Conservation (phyloP, 73 alveolate species). For the Uronychia binucleata region DNA sequence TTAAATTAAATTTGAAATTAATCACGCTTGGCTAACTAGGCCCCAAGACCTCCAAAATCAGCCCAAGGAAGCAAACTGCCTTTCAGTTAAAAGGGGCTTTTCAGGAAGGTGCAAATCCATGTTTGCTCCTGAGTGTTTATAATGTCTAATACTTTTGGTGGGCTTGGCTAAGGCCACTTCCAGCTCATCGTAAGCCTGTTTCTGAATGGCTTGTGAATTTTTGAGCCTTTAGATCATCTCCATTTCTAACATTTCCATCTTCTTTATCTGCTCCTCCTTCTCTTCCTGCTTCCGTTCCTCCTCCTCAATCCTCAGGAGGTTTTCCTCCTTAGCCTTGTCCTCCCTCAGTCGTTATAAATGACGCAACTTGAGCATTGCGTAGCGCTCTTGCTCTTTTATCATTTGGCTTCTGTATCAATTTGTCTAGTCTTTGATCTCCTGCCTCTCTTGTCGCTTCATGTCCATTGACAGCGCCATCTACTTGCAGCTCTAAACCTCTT, state of each 20-base stretch:
- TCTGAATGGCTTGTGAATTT: slow-evolving; percentile 5
- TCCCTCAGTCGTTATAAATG: not conserved
- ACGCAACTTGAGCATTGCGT: not conserved
- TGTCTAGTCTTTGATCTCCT: not conserved
- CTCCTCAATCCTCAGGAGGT: not conserved
- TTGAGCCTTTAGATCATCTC: not conserved
- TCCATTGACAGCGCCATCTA: not conserved
- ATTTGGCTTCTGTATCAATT: not conserved
- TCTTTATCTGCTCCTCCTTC: not conserved
- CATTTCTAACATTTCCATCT: slow-evolving; percentile 6
- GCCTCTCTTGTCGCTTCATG: not conserved
- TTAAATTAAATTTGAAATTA: slow-evolving; percentile 1
- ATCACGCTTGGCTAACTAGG: not conserved
- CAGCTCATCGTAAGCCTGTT: not conserved
- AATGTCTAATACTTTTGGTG: not conserved
- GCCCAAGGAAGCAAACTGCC: not conserved
- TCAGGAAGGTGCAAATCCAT: not conserved
- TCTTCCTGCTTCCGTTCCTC: not conserved
- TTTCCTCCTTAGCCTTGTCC: not conserved
- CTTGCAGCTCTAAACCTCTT: not conserved
- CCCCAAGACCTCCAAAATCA: not conserved
- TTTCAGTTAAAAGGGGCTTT: not conserved
- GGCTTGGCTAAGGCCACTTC: not conserved
- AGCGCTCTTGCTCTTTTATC: slow-evolving; percentile 22
- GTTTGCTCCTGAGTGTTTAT: not conserved